These are phyloP conservation scores for Quercus wislizeni DNA, from an alignment of 306 rosid species.

Conservation along the genomic window DNA sequence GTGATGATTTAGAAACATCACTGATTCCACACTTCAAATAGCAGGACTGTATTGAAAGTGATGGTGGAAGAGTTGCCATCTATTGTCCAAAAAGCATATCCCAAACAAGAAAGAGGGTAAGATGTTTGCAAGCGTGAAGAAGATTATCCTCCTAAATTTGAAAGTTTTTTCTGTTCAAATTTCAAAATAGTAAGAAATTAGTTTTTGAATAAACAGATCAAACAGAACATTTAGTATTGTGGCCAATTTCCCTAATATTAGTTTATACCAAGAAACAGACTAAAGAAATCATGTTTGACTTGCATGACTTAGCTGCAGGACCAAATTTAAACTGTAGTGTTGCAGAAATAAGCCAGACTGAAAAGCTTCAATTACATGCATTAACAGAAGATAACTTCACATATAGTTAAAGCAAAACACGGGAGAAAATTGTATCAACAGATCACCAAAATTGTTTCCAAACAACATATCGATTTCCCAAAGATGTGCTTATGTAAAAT, in stretches of 20 bases:
- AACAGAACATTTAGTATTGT: neutral
- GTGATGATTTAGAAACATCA: conserved; percentile 26
- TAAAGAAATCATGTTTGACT: neutral
- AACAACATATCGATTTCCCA: neutral
- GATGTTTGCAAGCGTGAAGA: conserved; percentile 4
- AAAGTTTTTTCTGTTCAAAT: conserved; percentile 1
- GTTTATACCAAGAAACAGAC: neutral
- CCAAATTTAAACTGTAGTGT: neutral
- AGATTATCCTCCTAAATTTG: conserved; percentile 10
- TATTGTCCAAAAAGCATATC: conserved; percentile 14
- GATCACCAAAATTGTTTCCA: neutral
- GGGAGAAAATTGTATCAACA: neutral
- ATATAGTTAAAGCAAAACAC: neutral
- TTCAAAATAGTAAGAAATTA: neutral
- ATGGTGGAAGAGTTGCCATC: conserved; percentile 56
- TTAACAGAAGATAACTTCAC: neutral
- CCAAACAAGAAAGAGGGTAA: conserved; percentile 11
- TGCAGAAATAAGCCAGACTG: neutral
- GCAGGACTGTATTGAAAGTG: conserved; percentile 28
- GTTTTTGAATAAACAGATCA: neutral
- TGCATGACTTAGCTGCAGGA: neutral
- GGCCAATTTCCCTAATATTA: neutral
- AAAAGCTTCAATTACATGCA: neutral
- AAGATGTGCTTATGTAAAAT: neutral
- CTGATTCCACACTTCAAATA: conserved; percentile 20